A percentile compares a stretch with the other conserved stretches of the same genome.
Conservation (phyloP, 352 stramenopile genomes). For the Phytophthora parvispora region DNA sequence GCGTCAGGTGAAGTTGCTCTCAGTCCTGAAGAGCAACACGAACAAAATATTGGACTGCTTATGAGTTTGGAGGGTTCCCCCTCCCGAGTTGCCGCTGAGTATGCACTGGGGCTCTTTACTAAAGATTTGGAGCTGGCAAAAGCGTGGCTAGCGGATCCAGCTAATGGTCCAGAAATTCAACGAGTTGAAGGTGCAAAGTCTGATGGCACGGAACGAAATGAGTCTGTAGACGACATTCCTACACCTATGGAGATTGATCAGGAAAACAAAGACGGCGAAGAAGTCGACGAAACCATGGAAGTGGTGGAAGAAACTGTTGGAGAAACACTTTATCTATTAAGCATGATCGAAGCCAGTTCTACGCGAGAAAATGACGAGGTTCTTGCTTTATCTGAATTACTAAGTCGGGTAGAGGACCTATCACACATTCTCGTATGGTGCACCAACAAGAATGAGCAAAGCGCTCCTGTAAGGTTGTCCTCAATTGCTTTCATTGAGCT, state of each 20-base stretch:
- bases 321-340: constrained; percentile 94
- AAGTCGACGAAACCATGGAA: constrained; percentile 63
- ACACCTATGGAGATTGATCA: constrained; percentile 59
- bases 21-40: constrained; percentile 68
- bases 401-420: constrained; percentile 97
- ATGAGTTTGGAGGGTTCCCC: constrained; percentile 69
- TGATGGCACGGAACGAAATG: neutral
- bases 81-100: constrained; percentile 68
- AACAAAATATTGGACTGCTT: constrained; percentile 77
- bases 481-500: constrained; percentile 98
- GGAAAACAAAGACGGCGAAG: constrained; percentile 56
- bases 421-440: constrained; percentile 99
- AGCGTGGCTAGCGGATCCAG: constrained; percentile 70
- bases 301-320: constrained; percentile 68
- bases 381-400: constrained; percentile 85
- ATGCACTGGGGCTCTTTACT: constrained; percentile 73
- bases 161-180: constrained; percentile 72
- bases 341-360: constrained; percentile 90
- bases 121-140: constrained; percentile 72
- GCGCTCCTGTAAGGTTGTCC: constrained; percentile 10
- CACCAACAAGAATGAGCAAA: constrained; percentile 37
- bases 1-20: constrained; percentile 61
- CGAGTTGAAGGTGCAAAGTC: constrained; percentile 50
- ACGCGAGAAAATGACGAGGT: constrained; percentile 43
- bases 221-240: constrained; percentile 1